phyloP scores from a whole-genome alignment of 116 monocot genomes.

The Dioscorea cayenensis region DNA sequence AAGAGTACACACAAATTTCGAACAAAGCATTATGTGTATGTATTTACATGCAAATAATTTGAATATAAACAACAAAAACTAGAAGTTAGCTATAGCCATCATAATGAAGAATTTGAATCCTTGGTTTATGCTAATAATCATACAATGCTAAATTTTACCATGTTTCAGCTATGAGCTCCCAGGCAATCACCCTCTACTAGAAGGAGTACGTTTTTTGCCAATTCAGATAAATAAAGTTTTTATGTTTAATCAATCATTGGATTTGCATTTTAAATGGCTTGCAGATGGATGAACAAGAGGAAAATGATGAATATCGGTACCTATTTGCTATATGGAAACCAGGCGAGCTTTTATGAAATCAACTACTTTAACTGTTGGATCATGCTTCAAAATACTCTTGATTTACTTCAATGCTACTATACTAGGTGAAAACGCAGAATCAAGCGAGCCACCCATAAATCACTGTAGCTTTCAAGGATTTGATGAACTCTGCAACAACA shows the following conservation, averaged over 20 bases:
- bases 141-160: not conserved
- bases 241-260: not conserved
- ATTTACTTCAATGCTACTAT: conserved; percentile 1
- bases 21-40: conserved; percentile 72
- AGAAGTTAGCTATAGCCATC: no score
- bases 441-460: conserved; percentile 41
- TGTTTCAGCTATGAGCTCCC: conserved; percentile 58
- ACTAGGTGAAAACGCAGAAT: conserved; percentile 53
- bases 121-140: not conserved
- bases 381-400: not conserved
- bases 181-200: conserved; percentile 43
- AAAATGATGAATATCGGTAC: conserved; percentile 48
- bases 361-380: not conserved
- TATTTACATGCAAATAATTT: not conserved
- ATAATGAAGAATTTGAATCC: no score
- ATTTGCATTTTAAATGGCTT: not conserved
- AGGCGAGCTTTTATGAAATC: conserved; percentile 23
- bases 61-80: no score
- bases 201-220: conserved; percentile 36
- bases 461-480: conserved; percentile 32
- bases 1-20: conserved; percentile 54
- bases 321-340: conserved; percentile 56
- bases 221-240: not conserved
- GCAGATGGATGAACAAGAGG: conserved; percentile 45
- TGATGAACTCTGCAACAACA: conserved; percentile 31